A percentile compares a stretch with the other conserved stretches of the same genome.
Conservation (phyloP, 345 rosid species). For the Linum trigynum region DNA sequence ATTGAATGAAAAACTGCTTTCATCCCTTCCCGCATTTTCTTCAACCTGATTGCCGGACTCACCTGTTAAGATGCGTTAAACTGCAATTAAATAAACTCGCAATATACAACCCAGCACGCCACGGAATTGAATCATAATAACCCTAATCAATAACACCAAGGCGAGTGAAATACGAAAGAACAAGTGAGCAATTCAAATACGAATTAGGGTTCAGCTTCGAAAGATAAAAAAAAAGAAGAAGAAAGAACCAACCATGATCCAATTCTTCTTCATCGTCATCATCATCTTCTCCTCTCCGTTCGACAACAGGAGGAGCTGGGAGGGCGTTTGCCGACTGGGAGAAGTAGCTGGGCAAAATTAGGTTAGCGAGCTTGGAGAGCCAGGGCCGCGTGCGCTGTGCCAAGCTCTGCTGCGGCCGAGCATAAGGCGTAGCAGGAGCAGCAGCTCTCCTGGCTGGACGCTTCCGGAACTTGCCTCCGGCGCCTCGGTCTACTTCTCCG, state of each 20-base stretch:
- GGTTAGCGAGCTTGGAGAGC: background rate
- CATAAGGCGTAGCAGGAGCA: background rate
- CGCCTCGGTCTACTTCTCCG: background rate
- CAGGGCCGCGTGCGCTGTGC: background rate
- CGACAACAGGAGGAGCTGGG: background rate
- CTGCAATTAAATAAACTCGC: too few relatives aligned
- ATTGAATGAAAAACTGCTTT: background rate
- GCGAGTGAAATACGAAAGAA: too few relatives aligned
- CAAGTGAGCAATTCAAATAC: background rate
- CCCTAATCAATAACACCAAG: background rate
- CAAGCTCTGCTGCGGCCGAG: background rate
- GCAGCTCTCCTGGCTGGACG: background rate
- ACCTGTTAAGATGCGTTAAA: background rate
- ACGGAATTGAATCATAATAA: background rate
- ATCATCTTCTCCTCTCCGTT: background rate
- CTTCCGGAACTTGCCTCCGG: background rate
- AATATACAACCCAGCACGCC: too few relatives aligned
- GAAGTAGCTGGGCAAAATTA: background rate
- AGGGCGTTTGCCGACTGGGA: background rate
- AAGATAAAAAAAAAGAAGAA: too few relatives aligned
- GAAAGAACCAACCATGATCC: background rate
- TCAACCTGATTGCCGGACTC: background rate
- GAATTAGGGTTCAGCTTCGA: background rate
- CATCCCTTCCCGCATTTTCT: background rate
- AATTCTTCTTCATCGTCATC: background rate